phyloP scores from a whole-genome alignment of 495 filamentous ascomycete genomes.

The Penicillium goetzii region DNA sequence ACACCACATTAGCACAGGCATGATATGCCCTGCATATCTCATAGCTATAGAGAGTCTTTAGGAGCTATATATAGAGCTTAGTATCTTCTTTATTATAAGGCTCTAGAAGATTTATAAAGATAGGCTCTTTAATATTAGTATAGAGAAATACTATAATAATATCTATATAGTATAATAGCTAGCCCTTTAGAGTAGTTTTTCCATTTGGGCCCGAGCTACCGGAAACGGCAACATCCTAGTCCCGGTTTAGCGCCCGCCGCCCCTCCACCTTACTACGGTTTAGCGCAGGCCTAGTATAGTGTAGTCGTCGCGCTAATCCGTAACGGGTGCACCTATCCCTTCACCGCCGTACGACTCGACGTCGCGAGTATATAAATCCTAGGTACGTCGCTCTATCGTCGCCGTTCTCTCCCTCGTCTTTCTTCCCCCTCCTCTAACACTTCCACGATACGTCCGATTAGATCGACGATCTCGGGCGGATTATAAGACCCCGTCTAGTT shows the following conservation, averaged over 20 bases:
- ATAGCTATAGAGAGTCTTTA: too few relatives aligned
- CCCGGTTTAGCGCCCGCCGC: slow-evolving; percentile 1
- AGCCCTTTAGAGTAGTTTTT: too few relatives aligned
- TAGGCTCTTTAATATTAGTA: too few relatives aligned
- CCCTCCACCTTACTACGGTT: neutral
- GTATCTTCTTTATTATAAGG: too few relatives aligned
- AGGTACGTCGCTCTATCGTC: neutral
- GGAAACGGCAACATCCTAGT: neutral
- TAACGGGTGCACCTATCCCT: neutral
- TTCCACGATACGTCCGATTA: neutral
- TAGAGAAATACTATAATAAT: too few relatives aligned
- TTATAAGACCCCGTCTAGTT: neutral
- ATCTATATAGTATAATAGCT: too few relatives aligned
- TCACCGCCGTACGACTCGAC: neutral
- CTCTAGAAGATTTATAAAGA: too few relatives aligned
- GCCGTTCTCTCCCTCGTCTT: neutral
- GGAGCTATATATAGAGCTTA: too few relatives aligned
- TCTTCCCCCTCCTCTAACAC: neutral
- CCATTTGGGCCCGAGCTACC: neutral
- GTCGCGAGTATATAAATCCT: neutral
- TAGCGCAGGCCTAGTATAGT: neutral
- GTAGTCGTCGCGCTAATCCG: neutral
- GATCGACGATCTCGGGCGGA: neutral
- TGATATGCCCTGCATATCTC: too few relatives aligned
- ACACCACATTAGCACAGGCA: too few relatives aligned